Conservation (phyloP, 768 basidiomycete genomes). For the Scleroderma citrinum region DNA sequence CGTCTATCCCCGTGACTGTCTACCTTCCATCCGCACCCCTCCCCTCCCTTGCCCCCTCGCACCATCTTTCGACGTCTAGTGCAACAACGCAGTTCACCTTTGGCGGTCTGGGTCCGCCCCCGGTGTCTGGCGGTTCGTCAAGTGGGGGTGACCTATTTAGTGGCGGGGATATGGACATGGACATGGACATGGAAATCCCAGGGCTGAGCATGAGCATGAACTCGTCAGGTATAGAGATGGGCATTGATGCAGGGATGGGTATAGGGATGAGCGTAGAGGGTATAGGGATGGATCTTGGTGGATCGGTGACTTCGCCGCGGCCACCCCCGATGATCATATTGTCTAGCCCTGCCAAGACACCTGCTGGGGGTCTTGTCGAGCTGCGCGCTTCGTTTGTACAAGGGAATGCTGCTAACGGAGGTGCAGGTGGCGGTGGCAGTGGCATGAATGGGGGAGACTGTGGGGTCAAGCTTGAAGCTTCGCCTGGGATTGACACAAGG, state of each 20-base stretch:
- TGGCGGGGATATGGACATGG: constrained; percentile 27
- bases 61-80: constrained; percentile 2
- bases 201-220: constrained; percentile 32
- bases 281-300: constrained; percentile 12
- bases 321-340: constrained; percentile 54
- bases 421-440: constrained; percentile 8
- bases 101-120: constrained; percentile 17
- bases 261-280: not conserved
- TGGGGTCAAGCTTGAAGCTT: constrained; percentile 19
- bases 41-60: constrained; percentile 15
- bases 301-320: constrained; percentile 29
- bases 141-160: constrained; percentile 25
- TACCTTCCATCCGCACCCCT: constrained; percentile 42
- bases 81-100: constrained; percentile 23
- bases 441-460: constrained; percentile 16
- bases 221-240: constrained; percentile 20
- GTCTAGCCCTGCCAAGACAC: constrained; percentile 59
- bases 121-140: constrained; percentile 17
- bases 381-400: constrained; percentile 62
- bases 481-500: constrained; percentile 43
- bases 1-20: constrained; percentile 63
- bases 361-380: constrained; percentile 60
- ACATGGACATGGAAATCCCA: constrained; percentile 32
- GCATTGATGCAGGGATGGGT: constrained; percentile 22
- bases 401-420: constrained; percentile 2